Conservation (phyloP, 1,139 yeast genomes). For the Pichia cactophila region DNA sequence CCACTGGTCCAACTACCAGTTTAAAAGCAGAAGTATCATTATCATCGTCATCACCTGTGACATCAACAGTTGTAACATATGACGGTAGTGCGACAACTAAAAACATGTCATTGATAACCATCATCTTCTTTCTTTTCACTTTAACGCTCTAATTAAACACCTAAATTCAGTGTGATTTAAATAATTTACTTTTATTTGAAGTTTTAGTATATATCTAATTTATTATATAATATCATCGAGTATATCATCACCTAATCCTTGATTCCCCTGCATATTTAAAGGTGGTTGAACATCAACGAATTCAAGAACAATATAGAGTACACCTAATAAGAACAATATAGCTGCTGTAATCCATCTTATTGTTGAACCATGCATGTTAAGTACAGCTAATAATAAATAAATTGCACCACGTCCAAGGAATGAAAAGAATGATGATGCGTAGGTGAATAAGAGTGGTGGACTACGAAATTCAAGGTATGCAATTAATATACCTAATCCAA, state of each 20-base stretch:
- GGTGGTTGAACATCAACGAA: slow-evolving; percentile 63
- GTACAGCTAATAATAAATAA: slow-evolving; percentile 59
- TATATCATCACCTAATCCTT: slow-evolving; percentile 37
- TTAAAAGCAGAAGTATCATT: no score
- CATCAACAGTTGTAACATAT: no score
- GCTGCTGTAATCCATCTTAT: slow-evolving; percentile 51
- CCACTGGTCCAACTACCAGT: no score
- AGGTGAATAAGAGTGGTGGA: slow-evolving; percentile 60
- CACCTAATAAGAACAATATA: slow-evolving; percentile 50
- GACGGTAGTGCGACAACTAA: no score
- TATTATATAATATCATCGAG: slow-evolving; percentile 25
- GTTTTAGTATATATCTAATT: no score
- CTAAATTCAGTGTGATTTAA: no score
- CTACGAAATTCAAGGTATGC: slow-evolving; percentile 56
- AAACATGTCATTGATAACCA: no score
- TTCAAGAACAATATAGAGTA: slow-evolving; percentile 53
- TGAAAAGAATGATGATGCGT: slow-evolving; percentile 75
- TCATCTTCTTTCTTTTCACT: no score
- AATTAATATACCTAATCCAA: slow-evolving; percentile 48
- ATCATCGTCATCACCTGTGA: no score
- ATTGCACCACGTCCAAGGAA: slow-evolving; percentile 77
- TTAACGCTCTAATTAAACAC: no score
- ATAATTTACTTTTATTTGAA: no score
- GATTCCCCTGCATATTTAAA: slow-evolving; percentile 61
- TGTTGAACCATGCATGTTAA: slow-evolving; percentile 54